Evolutionary conservation across 352 stramenopile genomes (phyloP), one percentile per base, ranked within the genome.

Genomic region (Pythium aquatile): DNA sequence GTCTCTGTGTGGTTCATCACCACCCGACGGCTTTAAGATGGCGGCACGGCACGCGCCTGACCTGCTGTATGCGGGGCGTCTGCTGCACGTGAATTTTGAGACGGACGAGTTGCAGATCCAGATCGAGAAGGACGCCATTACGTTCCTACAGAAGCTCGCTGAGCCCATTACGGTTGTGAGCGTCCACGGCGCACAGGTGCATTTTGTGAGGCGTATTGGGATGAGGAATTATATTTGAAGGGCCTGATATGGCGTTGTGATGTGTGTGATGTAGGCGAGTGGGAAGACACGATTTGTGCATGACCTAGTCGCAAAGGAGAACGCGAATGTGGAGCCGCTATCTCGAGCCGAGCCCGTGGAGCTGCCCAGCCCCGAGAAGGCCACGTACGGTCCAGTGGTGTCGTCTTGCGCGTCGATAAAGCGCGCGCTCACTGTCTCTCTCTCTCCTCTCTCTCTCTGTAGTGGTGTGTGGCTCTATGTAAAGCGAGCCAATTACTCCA

Each of bases 401-500:
- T 40, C 5, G 13, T 5, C 9, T 46, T 24, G 20, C 20, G 20
- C 20, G 20, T 24, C 20, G 20, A 24, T 24, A 24, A 24, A 24
- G 20, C 20, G 20, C 20, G 20, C 20, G 20, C 20, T 24, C 20
- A 24, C 20, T 24, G 20, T 24, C 20, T 24, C 20, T 24, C 20
- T 24, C 20, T 0, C 20, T 24, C 20, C 20, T 24, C 20, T 24
- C 20, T 24, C 17, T 63, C 24, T 46, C 20, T 53, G 26, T 17
- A 80, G 75, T 58, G 73, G 76, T 28, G 85, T 85, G 48, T 89
- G 82, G 78, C 58, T 94, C 44, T 94, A 94, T 52, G 69, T 94
- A n/a, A 86, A 85, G 68, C 61, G 71, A 6, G 61, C 76, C 0
- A 79, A 88, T 53, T 87, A 86, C 52, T 70, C 76, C 11, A 87